Percentiles rank a stretch among this genome's conserved stretches.
These are phyloP conservation scores for Aristolochia fimbriata DNA, from an alignment of 164 flowering plant species.

Conservation along the genomic window DNA sequence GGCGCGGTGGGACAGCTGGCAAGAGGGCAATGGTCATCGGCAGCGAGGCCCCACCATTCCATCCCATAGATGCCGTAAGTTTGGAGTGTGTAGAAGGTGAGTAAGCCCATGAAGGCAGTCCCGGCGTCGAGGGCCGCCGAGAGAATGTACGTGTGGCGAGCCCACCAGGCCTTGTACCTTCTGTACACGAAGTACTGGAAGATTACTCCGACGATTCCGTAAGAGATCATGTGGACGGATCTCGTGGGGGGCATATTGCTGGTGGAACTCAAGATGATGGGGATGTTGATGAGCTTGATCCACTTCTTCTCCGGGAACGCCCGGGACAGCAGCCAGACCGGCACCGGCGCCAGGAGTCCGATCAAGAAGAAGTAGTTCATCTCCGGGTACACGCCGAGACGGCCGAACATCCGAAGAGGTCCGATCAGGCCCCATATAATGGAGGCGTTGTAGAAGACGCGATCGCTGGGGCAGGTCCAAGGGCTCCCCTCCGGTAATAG, in stretches of 20 bases:
- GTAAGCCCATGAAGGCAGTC: constrained; percentile 44
- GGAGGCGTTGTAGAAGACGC: constrained; percentile 19
- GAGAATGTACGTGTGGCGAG: constrained; percentile 45
- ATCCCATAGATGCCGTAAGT: constrained; percentile 23
- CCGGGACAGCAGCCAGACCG: constrained; percentile 1
- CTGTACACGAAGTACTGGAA: constrained; percentile 39
- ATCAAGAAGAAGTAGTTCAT: constrained; percentile 8
- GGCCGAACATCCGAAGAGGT: constrained; percentile 16
- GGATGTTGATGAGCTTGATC: constrained; percentile 50
- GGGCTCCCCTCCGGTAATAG: constrained; percentile 21
- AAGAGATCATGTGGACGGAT: constrained; percentile 32
- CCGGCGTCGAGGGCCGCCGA: constrained; percentile 62
- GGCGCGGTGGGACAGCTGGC: constrained; percentile 58
- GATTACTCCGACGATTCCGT: constrained; percentile 37
- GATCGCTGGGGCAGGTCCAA: constrained; percentile 22
- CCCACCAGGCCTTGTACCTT: constrained; percentile 57
- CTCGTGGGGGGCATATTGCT: constrained; percentile 38
- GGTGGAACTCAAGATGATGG: constrained; percentile 34
- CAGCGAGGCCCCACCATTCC: constrained; percentile 46
- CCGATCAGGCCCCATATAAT: constrained; percentile 24
- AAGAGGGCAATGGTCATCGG: constrained; percentile 45
- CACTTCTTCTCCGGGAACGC: constrained; percentile 26
- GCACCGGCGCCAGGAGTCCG: constrained; percentile 3
- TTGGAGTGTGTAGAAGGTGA: constrained; percentile 35
- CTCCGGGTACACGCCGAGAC: constrained; percentile 9